These are phyloP conservation scores for Aquilaria agallochum DNA, from an alignment of 441 rosid genomes.

Conservation along the genomic window DNA sequence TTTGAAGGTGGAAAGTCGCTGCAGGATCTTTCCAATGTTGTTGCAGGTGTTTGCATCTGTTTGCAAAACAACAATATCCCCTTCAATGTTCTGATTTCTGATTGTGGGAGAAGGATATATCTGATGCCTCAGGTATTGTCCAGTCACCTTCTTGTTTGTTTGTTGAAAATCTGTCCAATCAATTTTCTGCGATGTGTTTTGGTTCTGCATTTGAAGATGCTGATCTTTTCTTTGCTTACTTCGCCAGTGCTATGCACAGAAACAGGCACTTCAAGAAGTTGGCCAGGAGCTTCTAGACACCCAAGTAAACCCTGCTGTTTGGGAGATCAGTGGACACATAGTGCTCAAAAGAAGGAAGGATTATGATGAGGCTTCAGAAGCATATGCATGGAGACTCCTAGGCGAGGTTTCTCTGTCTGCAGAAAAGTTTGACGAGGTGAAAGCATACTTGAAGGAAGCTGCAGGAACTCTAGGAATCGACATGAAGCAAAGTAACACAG, in stretches of 20 bases:
- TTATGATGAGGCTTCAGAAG: conserved; percentile 20
- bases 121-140: conserved; percentile 76
- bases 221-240: not conserved
- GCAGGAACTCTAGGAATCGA: conserved; percentile 14
- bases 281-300: conserved; percentile 26
- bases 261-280: conserved; percentile 31
- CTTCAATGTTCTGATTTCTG: conserved; percentile 78
- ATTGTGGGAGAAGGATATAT: conserved; percentile 70
- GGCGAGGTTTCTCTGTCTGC: conserved; percentile 26
- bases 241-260: conserved; percentile 30
- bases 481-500: not conserved
- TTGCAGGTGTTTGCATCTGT: conserved; percentile 66
- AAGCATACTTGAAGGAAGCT: conserved; percentile 16
- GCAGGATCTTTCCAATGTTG: conserved; percentile 51
- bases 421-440: conserved; percentile 31
- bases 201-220: too few species aligned
- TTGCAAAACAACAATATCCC: conserved; percentile 89
- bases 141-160: not conserved
- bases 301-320: conserved; percentile 27
- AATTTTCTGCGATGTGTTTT: not conserved
- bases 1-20: conserved; percentile 65
- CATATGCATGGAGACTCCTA: conserved; percentile 23
- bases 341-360: conserved; percentile 27
- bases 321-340: conserved; percentile 37
- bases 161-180: not conserved